Percentiles rank a stretch among this genome's conserved stretches.
Evolutionary conservation across 345 rosid species (phyloP).

Genomic region (Eucalyptus pauciflora): DNA sequence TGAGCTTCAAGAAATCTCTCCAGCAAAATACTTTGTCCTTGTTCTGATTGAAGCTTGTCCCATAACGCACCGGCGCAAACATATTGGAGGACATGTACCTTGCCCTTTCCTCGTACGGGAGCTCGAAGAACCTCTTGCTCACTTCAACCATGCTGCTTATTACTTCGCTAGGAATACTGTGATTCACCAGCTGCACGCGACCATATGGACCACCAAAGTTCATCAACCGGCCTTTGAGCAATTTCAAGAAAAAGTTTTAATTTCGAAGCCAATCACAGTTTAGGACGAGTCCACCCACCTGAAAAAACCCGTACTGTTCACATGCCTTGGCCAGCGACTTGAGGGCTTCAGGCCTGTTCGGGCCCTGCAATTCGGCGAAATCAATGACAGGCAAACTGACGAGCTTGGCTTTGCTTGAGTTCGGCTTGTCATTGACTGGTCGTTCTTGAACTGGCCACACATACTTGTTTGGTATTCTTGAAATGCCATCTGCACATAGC

Average conservation of each 20-base stretch:
- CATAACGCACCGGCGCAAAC: slow-evolving; percentile 61
- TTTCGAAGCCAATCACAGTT: neutral
- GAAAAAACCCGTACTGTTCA: slow-evolving; percentile 66
- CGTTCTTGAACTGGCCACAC: slow-evolving; percentile 51
- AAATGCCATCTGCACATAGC: slow-evolving; percentile 43
- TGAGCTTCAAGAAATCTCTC: slow-evolving; percentile 86
- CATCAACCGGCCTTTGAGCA: neutral
- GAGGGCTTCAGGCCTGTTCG: slow-evolving; percentile 36
- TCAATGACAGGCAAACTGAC: slow-evolving; percentile 64
- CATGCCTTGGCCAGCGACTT: slow-evolving; percentile 52
- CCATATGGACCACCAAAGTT: neutral
- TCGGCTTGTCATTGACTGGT: slow-evolving; percentile 4
- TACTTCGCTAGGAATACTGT: slow-evolving; percentile 46
- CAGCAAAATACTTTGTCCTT: slow-evolving; percentile 78
- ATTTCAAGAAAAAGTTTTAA: neutral
- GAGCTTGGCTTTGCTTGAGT: neutral
- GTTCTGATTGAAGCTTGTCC: slow-evolving; percentile 86
- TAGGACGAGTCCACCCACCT: slow-evolving; percentile 18
- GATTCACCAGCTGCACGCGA: slow-evolving; percentile 55
- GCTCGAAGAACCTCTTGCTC: slow-evolving; percentile 56
- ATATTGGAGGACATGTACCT: slow-evolving; percentile 74
- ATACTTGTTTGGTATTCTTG: slow-evolving; percentile 55
- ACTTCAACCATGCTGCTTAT: slow-evolving; percentile 49
- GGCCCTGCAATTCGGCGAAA: slow-evolving; percentile 49
- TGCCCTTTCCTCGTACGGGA: slow-evolving; percentile 63